Evolutionary conservation across 805 yeast species (phyloP).

Genomic region (Zygoascus biomembranicola): DNA sequence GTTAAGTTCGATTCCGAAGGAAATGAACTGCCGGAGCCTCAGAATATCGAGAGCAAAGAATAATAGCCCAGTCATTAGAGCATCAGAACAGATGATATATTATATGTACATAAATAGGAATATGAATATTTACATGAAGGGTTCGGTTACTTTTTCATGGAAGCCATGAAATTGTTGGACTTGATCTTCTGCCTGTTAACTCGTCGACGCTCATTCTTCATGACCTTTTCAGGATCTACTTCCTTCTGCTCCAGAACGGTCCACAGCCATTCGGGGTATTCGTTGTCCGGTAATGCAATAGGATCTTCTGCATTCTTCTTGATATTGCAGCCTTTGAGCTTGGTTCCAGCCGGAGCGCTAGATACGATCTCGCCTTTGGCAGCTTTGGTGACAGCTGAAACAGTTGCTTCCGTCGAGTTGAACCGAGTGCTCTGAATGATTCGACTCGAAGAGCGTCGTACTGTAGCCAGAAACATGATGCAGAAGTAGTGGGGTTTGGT

Average conservation of each 20-base stretch:
- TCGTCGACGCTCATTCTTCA: slow-evolving; percentile 56
- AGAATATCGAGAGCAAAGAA: neutral
- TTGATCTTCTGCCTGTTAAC: slow-evolving; percentile 65
- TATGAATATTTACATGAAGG: neutral
- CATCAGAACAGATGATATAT: neutral
- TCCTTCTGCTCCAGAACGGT: slow-evolving; percentile 58
- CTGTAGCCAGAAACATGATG: neutral
- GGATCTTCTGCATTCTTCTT: slow-evolving; percentile 80
- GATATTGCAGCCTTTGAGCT: slow-evolving; percentile 63
- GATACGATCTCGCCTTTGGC: slow-evolving; percentile 17
- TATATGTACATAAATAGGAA: slow-evolving; percentile 4
- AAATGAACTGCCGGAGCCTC: neutral
- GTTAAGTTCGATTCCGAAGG: slow-evolving; percentile 2
- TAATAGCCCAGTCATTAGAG: neutral
- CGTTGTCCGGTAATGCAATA: slow-evolving; percentile 76
- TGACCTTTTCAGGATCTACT: slow-evolving; percentile 53
- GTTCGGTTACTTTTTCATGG: slow-evolving; percentile 31
- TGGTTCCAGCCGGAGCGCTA: slow-evolving; percentile 36
- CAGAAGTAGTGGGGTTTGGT: neutral
- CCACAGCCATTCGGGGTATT: slow-evolving; percentile 97
- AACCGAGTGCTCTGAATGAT: slow-evolving; percentile 1
- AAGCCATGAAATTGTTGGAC: slow-evolving; percentile 66
- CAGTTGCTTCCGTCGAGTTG: neutral
- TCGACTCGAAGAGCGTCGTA: neutral
- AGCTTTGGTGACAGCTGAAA: neutral